These are phyloP conservation scores for Tanacetum coccineum DNA, from an alignment of 129 eudicot species.

Conservation along the genomic window DNA sequence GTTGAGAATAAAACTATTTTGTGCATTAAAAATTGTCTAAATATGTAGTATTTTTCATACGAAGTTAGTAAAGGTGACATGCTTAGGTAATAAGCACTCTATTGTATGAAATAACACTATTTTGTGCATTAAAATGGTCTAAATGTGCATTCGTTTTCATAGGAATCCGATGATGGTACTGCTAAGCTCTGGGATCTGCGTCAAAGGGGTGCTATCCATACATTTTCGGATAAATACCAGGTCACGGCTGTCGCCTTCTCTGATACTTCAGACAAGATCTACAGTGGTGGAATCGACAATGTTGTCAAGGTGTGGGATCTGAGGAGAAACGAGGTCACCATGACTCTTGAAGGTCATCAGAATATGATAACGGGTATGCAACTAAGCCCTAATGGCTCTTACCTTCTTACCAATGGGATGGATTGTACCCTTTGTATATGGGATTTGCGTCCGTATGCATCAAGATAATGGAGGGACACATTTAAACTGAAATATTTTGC, in stretches of 20 bases:
- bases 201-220: constrained; percentile 91
- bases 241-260: constrained; percentile 85
- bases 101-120: no score
- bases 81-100: no score
- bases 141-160: no score
- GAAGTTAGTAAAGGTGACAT: no score
- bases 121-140: no score
- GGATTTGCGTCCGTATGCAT: constrained; percentile 99
- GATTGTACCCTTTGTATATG: constrained; percentile 84
- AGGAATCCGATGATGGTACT: constrained; percentile 61
- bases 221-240: constrained; percentile 92
- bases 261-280: constrained; percentile 90
- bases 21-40: no score
- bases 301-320: constrained; percentile 90
- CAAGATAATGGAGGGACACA: constrained; percentile 87
- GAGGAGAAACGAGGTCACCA: constrained; percentile 81
- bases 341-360: constrained; percentile 93
- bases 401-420: constrained; percentile 95
- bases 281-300: constrained; percentile 94
- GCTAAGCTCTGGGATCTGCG: constrained; percentile 99
- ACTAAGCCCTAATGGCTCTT: constrained; percentile 91
- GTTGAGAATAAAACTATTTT: no score
- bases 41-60: no score
- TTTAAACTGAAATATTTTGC: background rate
- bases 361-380: constrained; percentile 95